phyloP scores from a whole-genome alignment of 768 basidiomycete genomes.

The Boletus rufocinnamomeus region DNA sequence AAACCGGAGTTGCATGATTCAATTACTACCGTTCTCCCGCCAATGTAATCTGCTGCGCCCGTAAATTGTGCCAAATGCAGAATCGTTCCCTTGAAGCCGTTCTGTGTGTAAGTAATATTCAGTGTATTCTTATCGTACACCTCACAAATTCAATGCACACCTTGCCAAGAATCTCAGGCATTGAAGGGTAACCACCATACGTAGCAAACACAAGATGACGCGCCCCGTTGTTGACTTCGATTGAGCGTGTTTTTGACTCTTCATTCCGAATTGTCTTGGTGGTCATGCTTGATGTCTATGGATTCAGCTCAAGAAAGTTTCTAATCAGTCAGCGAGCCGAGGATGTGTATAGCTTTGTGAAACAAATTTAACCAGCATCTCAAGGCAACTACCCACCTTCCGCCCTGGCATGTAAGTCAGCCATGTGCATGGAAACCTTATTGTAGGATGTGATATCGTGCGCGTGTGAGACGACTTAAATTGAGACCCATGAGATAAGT shows the following conservation, averaged over 20 bases:
- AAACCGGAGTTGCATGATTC: not conserved
- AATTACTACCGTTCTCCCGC: not conserved
- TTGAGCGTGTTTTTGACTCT: conserved; percentile 19
- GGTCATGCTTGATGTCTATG: conserved; percentile 64
- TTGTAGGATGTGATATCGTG: conserved; percentile 6
- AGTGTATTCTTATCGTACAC: too few relatives aligned
- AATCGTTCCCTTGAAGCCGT: not conserved
- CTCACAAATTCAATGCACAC: too few relatives aligned
- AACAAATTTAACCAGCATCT: not conserved
- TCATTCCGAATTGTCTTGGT: conserved; percentile 38
- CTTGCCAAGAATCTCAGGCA: too few relatives aligned
- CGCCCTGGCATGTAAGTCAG: conserved; percentile 47
- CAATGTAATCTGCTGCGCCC: not conserved
- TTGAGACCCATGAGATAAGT: not conserved
- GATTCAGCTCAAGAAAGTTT: conserved; percentile 58
- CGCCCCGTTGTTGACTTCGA: conserved; percentile 26
- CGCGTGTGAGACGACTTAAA: too few relatives aligned
- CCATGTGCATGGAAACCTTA: conserved; percentile 53
- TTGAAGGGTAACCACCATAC: conserved; percentile 39
- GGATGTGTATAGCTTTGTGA: not conserved
- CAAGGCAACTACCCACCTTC: not conserved
- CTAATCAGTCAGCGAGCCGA: conserved; percentile 57
- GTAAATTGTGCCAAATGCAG: too few relatives aligned
- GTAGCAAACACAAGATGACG: conserved; percentile 52
- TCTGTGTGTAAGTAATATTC: not conserved